Evolutionary conservation across 768 basidiomycete species (phyloP).

Genomic region (Dendrothele bispora): DNA sequence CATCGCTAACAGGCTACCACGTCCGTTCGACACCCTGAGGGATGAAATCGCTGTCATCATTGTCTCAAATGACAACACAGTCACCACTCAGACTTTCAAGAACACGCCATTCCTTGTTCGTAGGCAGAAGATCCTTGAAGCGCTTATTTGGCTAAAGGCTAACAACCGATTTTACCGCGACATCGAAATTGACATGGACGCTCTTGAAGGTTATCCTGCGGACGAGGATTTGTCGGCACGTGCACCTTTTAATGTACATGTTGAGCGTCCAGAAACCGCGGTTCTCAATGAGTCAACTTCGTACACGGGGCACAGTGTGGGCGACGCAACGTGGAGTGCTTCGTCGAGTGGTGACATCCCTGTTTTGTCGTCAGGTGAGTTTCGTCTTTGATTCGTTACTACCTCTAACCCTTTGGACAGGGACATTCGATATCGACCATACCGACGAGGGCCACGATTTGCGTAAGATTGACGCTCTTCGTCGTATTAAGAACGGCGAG

Average conservation of each 20-base stretch:
- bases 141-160: constrained; percentile 12
- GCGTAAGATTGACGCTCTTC: constrained; percentile 6
- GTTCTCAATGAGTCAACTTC: constrained; percentile 9
- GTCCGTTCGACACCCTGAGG: constrained; percentile 7
- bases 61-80: constrained; percentile 4
- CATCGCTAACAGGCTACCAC: constrained; percentile 4
- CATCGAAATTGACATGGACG: constrained; percentile 7
- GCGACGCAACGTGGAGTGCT: constrained; percentile 7
- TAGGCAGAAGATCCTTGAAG: constrained; percentile 1
- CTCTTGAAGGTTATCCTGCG: constrained; percentile 10
- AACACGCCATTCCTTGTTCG: constrained; percentile 14
- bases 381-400: background rate
- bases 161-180: constrained; percentile 14
- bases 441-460: background rate
- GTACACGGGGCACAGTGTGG: constrained; percentile 13
- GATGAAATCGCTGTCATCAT: constrained; percentile 16
- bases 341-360: constrained; percentile 8
- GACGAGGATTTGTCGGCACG: constrained; percentile 4
- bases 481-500: background rate
- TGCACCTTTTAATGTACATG: constrained; percentile 7
- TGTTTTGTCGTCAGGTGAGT: background rate
- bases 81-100: constrained; percentile 6
- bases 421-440: constrained; percentile 8
- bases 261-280: background rate
- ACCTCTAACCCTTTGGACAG: background rate